A percentile compares a stretch with the other conserved stretches of the same genome.
These are phyloP conservation scores for Coniochaeta ligniaria DNA, from an alignment of 2,329 filamentous ascomycete species.

Conservation along the genomic window DNA sequence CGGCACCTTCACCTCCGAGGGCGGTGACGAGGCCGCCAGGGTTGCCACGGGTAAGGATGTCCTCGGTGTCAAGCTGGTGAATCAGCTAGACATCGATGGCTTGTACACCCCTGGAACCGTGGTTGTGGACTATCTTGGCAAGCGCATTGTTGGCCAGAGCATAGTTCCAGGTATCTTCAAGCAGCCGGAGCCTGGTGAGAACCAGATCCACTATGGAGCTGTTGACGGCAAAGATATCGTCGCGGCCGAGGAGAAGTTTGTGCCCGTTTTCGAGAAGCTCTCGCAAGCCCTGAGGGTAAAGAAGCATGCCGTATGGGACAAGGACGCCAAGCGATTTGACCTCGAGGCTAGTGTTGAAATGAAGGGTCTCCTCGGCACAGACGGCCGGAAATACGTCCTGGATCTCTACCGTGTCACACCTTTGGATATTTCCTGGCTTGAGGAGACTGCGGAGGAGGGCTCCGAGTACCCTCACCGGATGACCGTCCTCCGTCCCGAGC, in stretches of 20 bases:
- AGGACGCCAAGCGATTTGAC: constrained; percentile 83
- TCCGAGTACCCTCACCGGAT: constrained; percentile 85
- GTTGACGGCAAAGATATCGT: constrained; percentile 96
- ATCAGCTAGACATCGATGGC: constrained; percentile 91
- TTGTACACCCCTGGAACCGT: constrained; percentile 94
- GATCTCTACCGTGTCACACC: constrained; percentile 94
- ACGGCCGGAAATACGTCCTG: constrained; percentile 94
- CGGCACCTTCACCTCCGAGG: constrained; percentile 92
- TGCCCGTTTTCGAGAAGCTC: constrained; percentile 77
- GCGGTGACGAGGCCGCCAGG: constrained; percentile 90
- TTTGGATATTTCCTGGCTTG: constrained; percentile 83
- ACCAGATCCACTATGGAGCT: constrained; percentile 97
- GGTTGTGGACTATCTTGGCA: constrained; percentile 93
- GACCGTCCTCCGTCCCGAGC: constrained; percentile 85
- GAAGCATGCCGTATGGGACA: constrained; percentile 96
- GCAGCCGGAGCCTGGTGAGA: constrained; percentile 93
- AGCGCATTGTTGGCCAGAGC: constrained; percentile 93
- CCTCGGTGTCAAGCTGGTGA: constrained; percentile 86
- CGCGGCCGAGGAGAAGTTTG: constrained; percentile 82
- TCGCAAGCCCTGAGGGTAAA: constrained; percentile 89
- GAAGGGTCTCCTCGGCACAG: constrained; percentile 93
- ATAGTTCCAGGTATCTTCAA: constrained; percentile 99
- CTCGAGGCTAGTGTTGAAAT: constrained; percentile 95
- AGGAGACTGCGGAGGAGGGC: constrained; percentile 54
- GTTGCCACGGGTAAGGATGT: constrained; percentile 97